These are phyloP conservation scores for Dianthus caryophyllus DNA, from an alignment of 148 eudicot species.

Conservation along the genomic window DNA sequence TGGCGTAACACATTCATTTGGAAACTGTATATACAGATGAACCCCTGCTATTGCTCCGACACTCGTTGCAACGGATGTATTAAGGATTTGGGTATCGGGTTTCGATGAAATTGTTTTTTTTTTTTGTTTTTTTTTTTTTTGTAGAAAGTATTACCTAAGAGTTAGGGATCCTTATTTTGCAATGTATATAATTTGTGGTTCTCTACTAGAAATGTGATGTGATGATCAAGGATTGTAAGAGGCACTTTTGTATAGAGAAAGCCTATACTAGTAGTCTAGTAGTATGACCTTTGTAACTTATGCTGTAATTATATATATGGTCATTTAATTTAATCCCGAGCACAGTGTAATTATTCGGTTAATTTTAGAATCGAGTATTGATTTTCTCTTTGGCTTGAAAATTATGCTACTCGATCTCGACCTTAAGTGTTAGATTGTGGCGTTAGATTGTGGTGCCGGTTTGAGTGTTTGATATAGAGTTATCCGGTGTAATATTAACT, in stretches of 20 bases:
- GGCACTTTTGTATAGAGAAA: conserved; percentile 25
- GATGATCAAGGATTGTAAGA: conserved; percentile 29
- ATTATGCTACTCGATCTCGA: too few species aligned
- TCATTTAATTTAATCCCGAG: conserved; percentile 2
- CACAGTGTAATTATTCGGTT: neutral
- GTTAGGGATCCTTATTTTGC: conserved; percentile 19
- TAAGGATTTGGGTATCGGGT: conserved; percentile 11
- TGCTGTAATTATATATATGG: conserved; percentile 24
- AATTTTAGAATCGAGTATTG: too few species aligned
- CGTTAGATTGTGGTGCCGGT: too few species aligned
- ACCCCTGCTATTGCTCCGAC: conserved; percentile 19
- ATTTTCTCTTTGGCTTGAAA: too few species aligned
- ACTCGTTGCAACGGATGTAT: conserved; percentile 2
- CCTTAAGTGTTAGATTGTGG: too few species aligned
- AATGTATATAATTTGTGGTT: conserved; percentile 28
- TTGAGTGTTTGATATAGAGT: too few species aligned
- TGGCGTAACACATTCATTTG: conserved; percentile 40
- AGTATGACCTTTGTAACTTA: conserved; percentile 28
- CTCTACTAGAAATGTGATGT: conserved; percentile 23
- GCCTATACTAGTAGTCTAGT: conserved; percentile 20
- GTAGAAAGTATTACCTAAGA: conserved; percentile 18
- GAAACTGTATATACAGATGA: conserved; percentile 34
- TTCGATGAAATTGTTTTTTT: conserved; percentile 21
- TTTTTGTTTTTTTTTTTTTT: conserved; percentile 12
- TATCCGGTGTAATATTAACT: too few species aligned